phyloP scores from a whole-genome alignment of 2,329 filamentous ascomycete species.

The Rhinocladiella mackenziei region DNA sequence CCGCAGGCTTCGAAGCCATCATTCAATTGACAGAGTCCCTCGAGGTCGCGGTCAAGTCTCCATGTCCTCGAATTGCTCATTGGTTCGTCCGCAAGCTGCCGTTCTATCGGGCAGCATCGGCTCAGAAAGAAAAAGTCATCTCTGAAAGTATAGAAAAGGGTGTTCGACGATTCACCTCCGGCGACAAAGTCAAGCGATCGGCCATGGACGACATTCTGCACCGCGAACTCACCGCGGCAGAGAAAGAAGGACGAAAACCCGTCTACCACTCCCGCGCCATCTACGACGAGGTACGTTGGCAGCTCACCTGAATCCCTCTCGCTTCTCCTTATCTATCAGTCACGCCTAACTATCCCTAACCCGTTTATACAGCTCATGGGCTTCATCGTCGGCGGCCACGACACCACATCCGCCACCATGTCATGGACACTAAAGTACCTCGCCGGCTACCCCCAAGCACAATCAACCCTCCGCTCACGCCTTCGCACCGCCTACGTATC shows the following conservation, averaged over 20 bases:
- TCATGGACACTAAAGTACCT: slow-evolving; percentile 42
- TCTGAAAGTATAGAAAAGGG: slow-evolving; percentile 26
- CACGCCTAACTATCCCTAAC: slow-evolving; percentile 10
- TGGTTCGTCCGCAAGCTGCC: slow-evolving; percentile 17
- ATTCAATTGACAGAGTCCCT: slow-evolving; percentile 21
- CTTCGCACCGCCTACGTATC: slow-evolving; percentile 31
- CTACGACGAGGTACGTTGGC: slow-evolving; percentile 32
- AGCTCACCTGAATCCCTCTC: no score
- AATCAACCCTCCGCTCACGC: slow-evolving; percentile 34
- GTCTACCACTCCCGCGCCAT: slow-evolving; percentile 28
- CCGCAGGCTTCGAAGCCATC: slow-evolving; percentile 11
- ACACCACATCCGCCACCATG: slow-evolving; percentile 44
- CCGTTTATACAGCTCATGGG: slow-evolving; percentile 30
- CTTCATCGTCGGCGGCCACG: slow-evolving; percentile 42
- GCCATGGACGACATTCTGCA: slow-evolving; percentile 38
- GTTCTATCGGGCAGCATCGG: no score
- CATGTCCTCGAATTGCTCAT: slow-evolving; percentile 19
- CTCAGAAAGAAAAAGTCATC: no score
- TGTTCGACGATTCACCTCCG: slow-evolving; percentile 21
- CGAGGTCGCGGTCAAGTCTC: slow-evolving; percentile 14
- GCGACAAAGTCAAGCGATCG: slow-evolving; percentile 33
- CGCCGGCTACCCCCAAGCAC: slow-evolving; percentile 34
- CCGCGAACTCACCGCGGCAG: slow-evolving; percentile 33
- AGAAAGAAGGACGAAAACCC: slow-evolving; percentile 32
- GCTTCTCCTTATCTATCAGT: slow-evolving; percentile 27